phyloP scores from a whole-genome alignment of 805 yeast genomes.

The Candida hispaniensis region DNA sequence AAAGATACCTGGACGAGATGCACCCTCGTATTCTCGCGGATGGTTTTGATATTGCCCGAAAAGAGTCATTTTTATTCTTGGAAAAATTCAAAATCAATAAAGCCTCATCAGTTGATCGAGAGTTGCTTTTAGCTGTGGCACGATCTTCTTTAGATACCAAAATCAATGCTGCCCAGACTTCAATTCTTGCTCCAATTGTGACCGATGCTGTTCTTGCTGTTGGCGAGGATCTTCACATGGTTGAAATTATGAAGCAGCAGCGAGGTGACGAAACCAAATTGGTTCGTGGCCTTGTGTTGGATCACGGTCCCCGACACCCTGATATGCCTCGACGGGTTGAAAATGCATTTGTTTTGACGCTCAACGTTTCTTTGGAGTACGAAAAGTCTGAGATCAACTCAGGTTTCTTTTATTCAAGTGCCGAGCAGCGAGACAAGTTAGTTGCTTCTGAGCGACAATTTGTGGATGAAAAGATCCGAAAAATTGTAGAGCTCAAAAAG shows the following conservation, averaged over 20 bases:
- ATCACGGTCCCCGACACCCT: slow-evolving; percentile 98
- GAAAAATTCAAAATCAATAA: slow-evolving; percentile 44
- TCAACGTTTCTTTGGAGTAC: slow-evolving; percentile 90
- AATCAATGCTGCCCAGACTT: slow-evolving; percentile 64
- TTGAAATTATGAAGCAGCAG: slow-evolving; percentile 95
- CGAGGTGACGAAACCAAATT: slow-evolving; percentile 74
- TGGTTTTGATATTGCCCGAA: slow-evolving; percentile 87
- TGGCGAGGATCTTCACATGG: slow-evolving; percentile 81
- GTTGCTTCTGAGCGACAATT: slow-evolving; percentile 89
- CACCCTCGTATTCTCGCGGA: slow-evolving; percentile 92
- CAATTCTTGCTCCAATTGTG: slow-evolving; percentile 82
- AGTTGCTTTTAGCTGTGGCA: slow-evolving; percentile 83
- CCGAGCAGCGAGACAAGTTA: slow-evolving; percentile 91
- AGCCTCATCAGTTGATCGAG: slow-evolving; percentile 58
- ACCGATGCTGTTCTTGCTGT: slow-evolving; percentile 91
- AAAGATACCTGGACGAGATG: slow-evolving; percentile 77
- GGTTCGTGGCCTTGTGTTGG: slow-evolving; percentile 82
- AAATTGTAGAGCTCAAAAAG: slow-evolving; percentile 87
- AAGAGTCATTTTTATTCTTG: slow-evolving; percentile 57
- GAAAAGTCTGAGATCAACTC: slow-evolving; percentile 97
- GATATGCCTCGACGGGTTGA: slow-evolving; percentile 89
- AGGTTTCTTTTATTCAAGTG: slow-evolving; percentile 85
- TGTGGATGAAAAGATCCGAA: slow-evolving; percentile 84
- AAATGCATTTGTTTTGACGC: slow-evolving; percentile 74
- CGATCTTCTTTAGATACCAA: slow-evolving; percentile 82